Evolutionary conservation across 768 basidiomycete genomes (phyloP), one percentile per base, ranked within the genome.

Genomic region (Tylopilus subfusipes): DNA sequence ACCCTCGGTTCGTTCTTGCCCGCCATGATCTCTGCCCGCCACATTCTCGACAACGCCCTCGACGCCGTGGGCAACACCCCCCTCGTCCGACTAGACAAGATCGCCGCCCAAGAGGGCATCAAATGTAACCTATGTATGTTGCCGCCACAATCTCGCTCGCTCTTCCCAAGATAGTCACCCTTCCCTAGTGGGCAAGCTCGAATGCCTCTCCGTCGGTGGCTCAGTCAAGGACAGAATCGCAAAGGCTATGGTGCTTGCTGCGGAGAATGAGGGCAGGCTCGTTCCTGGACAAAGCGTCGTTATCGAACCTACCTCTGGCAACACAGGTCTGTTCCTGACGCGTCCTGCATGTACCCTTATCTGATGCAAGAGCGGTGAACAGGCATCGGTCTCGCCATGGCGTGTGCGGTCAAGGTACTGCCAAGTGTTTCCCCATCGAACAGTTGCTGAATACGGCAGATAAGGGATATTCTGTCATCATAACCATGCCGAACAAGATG

Each of bases 171-270:
- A 31, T 27, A 13, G 22, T 42, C 27, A 19, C 46, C 25, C 22
- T 2, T 18, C 30, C 31, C 5, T n/a, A 95, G 90, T 96, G 66
- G 95, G 80, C 8, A 98, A 97, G 72, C 78, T 90, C 16, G 96
- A 99, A 63, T 98, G 83, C 68, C 81, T 90, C 66, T 93, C 90
- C 19, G 86, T 85, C 2, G 97, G 96, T 11, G 96, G 96, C 3
- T 93, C 90, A 3, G 88, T 98, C 55, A 99, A 99, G 75, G 96
- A 98, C 68, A 78, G 95, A 54, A 96, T 98, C 50, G 95, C 94
- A 25, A 95, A 93, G 70, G 85, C 92, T 12, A 99, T 99, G 96
- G 83, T 98, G 2, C 87, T 93, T 59, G 82, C 86, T n/a, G 97
- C 96, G 7, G 97, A 99, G 76, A 77, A 78, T 50, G 86, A 92